Evolutionary conservation across 805 yeast species (phyloP).

Genomic region (Sungouiozyma ichnusensis): DNA sequence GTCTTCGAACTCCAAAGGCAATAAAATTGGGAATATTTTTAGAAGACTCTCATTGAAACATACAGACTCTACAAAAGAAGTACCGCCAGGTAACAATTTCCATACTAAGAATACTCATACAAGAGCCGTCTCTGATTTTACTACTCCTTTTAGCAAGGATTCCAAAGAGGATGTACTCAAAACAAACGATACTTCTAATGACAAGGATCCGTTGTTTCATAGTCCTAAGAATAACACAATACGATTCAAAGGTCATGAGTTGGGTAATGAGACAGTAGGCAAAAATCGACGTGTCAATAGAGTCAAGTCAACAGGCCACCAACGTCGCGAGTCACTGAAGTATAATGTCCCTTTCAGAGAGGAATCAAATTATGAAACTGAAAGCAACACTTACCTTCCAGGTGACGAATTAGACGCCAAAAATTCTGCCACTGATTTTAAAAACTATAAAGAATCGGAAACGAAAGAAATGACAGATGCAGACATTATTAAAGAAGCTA

Average conservation of each 20-base stretch:
- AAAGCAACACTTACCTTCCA: background rate
- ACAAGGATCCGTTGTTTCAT: background rate
- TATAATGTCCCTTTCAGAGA: slow-evolving; percentile 13
- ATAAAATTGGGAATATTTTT: slow-evolving; percentile 5
- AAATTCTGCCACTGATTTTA: no score
- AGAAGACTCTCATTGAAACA: slow-evolving; percentile 7
- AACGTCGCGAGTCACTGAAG: slow-evolving; percentile 48
- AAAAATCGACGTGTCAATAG: slow-evolving; percentile 24
- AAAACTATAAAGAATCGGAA: background rate
- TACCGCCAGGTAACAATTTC: background rate
- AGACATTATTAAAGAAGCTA: slow-evolving; percentile 36
- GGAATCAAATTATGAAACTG: background rate
- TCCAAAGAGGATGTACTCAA: background rate
- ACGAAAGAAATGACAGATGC: slow-evolving; percentile 31
- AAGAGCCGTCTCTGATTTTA: slow-evolving; percentile 2
- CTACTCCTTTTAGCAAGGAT: background rate
- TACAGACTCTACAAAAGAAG: slow-evolving; percentile 8
- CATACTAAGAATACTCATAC: slow-evolving; percentile 1
- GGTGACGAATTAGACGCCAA: background rate
- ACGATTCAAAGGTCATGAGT: background rate
- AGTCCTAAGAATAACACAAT: background rate
- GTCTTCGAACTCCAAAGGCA: background rate
- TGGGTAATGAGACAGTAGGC: background rate
- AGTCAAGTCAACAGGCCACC: slow-evolving; percentile 66
- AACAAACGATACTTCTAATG: background rate